phyloP scores from a whole-genome alignment of 78 protist species.

The Goniomonas avonlea region DNA sequence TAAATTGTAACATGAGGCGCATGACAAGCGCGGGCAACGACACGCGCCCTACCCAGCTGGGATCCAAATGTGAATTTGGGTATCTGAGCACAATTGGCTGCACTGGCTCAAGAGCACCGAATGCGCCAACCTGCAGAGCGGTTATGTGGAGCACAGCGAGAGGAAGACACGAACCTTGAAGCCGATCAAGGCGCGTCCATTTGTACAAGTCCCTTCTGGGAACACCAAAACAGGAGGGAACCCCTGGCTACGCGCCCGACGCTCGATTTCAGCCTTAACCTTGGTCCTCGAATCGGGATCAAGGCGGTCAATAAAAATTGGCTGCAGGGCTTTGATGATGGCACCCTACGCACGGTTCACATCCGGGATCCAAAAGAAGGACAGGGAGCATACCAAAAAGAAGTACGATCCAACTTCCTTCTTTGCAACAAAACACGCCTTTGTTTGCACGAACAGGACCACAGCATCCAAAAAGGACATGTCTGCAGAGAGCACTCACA shows the following conservation, averaged over 20 bases:
- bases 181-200: constrained; percentile 17
- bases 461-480: no score
- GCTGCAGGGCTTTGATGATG: background rate
- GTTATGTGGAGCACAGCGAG: no score
- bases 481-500: no score
- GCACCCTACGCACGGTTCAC: no score
- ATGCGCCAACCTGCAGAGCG: no score
- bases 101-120: no score
- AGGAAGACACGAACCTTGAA: constrained; percentile 51
- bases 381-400: no score
- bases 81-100: constrained; percentile 49
- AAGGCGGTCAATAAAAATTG: background rate
- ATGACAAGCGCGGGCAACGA: background rate
- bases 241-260: background rate
- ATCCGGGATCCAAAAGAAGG: no score
- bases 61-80: background rate
- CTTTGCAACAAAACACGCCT: no score
- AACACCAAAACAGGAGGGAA: constrained; percentile 34
- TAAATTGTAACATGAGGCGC: background rate
- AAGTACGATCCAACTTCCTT: no score
- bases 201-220: constrained; percentile 57
- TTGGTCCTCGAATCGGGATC: background rate
- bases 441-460: no score
- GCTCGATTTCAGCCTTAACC: background rate
- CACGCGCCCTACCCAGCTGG: background rate